Evolutionary conservation across 805 yeast genomes (phyloP), one percentile per base, ranked within the genome.

Genomic region (Lipomyces yamadae): DNA sequence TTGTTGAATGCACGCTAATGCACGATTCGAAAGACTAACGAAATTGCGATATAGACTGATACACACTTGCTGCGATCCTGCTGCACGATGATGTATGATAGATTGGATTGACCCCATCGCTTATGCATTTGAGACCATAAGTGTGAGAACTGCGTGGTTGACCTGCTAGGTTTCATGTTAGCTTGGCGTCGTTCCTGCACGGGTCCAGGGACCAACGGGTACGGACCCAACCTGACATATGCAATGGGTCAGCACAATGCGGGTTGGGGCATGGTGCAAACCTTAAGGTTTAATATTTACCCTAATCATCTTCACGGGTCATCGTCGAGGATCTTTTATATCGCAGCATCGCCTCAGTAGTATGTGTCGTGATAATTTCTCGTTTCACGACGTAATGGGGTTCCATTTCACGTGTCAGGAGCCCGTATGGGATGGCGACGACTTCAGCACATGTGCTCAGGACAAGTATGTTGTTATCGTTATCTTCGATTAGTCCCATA

Each of bases 341-440:
- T 4, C 24, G 24, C 24, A n/a, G 24, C 24, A 24, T 37, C 42
- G 8, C 42, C 8, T 42, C n/a, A 42, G 48, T 42, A n/a, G 24
- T 24, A 42, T 42, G 3, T 42, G n/a, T 15, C 7, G 8, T 42
- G 24, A 18, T 13, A 15, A 13, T 42, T 15, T 42, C 24, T 42
- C 13, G 15, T 42, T 42, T 42, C 48, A 15, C 18, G 48, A 52
- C 35, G 55, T 32, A 32, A 52, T 52, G 55, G 55, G 34, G 34
- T 52, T 52, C 30, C 15, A 15, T 15, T 35, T 65, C 18, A 60
- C 52, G 30, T 68, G 71, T 58, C 70, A 66, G 1, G 55, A 64
- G 32, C 67, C 70, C 3, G n/a, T 64, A 8, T 88, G 92, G 91
- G 77, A 80, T 69, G 85, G 82, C 67, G 92, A 88, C 72, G 92